Conservation (phyloP, 1,284 basidiomycete species). For the Cryptococcus floricola region DNA sequence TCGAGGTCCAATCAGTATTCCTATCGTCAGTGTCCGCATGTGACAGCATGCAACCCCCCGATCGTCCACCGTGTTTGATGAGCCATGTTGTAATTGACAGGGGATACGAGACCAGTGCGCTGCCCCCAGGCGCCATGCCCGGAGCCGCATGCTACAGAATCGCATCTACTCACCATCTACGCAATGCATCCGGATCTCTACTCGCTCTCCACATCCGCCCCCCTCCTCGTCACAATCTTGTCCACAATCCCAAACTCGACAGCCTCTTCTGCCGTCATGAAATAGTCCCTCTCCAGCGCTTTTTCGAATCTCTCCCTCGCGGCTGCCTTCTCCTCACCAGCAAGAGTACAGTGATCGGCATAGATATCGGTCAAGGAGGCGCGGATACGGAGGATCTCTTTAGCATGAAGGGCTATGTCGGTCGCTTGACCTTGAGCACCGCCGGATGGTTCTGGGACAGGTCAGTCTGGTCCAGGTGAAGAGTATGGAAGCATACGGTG, state of each 20-base stretch:
- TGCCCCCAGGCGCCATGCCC: background rate
- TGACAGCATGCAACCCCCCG: background rate
- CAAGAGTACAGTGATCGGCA: slow-evolving; percentile 58
- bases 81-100: too few species aligned
- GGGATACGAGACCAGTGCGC: too few species aligned
- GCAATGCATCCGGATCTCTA: background rate
- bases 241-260: slow-evolving; percentile 87
- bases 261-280: slow-evolving; percentile 85
- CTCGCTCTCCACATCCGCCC: slow-evolving; percentile 9
- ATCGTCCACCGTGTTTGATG: background rate
- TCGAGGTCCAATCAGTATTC: background rate
- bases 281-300: slow-evolving; percentile 88
- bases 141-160: background rate
- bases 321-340: slow-evolving; percentile 61
- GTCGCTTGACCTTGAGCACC: slow-evolving; percentile 88
- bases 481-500: slow-evolving; percentile 65
- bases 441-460: slow-evolving; percentile 74
- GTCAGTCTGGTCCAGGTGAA: background rate
- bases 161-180: background rate
- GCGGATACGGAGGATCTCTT: slow-evolving; percentile 83
- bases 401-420: slow-evolving; percentile 89
- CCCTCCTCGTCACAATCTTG: slow-evolving; percentile 65
- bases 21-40: background rate
- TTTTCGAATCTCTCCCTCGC: slow-evolving; percentile 74
- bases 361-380: slow-evolving; percentile 78